Conservation (phyloP, 352 stramenopile species). For the Blastocystis sp. region DNA sequence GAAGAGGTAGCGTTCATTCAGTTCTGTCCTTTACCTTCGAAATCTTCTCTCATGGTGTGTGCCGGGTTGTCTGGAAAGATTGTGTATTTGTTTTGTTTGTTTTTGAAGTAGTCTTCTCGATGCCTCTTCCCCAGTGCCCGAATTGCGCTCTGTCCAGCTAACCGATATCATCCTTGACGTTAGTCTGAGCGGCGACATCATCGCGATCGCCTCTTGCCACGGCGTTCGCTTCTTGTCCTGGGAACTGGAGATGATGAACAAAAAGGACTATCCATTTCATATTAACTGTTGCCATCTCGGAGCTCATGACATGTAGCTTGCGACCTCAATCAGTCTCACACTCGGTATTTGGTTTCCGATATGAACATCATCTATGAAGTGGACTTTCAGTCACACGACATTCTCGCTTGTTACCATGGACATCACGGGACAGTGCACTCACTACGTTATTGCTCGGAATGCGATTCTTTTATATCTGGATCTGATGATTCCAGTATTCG, state of each 20-base stretch:
- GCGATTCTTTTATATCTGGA: slow-evolving; percentile 76
- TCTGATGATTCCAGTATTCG: slow-evolving; percentile 79
- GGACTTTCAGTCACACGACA: slow-evolving; percentile 66
- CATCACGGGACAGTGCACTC: slow-evolving; percentile 77
- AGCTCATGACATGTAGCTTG: slow-evolving; percentile 74
- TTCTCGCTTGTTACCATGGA: slow-evolving; percentile 77
- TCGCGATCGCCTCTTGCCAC: background rate
- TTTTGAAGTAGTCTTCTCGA: background rate
- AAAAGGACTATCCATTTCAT: slow-evolving; percentile 66
- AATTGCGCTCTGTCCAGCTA: background rate
- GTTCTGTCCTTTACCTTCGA: background rate
- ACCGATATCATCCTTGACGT: background rate
- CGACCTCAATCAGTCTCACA: slow-evolving; percentile 73
- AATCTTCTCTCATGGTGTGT: background rate
- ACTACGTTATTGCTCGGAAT: slow-evolving; percentile 75
- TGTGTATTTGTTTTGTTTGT: slow-evolving; percentile 39
- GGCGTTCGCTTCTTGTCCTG: slow-evolving; percentile 68
- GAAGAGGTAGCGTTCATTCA: background rate
- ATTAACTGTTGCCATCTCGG: slow-evolving; percentile 73
- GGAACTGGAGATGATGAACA: slow-evolving; percentile 64
- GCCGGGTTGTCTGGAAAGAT: slow-evolving; percentile 61
- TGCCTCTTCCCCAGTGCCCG: background rate
- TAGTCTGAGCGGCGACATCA: background rate
- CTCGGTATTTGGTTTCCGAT: slow-evolving; percentile 76
- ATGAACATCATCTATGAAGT: slow-evolving; percentile 77